Base-by-base conservation (phyloP, 2,329 filamentous ascomycete genomes). In the Phaeosphaeriaceae sp. region DNA sequence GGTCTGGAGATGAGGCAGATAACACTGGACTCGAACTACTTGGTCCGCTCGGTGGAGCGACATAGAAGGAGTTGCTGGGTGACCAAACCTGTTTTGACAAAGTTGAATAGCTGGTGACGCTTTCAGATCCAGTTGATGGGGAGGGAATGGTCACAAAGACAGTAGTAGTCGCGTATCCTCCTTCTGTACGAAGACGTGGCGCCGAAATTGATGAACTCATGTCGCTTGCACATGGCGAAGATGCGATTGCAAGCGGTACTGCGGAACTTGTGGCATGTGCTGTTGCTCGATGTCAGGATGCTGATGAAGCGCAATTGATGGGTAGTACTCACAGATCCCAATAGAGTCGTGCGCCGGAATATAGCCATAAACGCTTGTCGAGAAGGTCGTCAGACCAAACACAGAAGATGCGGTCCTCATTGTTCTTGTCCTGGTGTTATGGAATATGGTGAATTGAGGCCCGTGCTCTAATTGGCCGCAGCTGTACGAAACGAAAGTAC, bases 371-470 rank as follows among this genome's bases (percentile, higher is more conserved):
- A 36, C 31, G 13, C 31, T 11, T 3, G 31, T 13, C 31, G 31
- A 13, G 31, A 36, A 36, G 31, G 31, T 11, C 13, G 31, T 11
- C 7, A 36, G 13, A 36, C 6, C 31, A 5, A 15, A 67, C 19
- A 69, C n/a, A 10, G 60, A 60, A 4, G 48, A 53, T 53, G 36
- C 52, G 47, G 49, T 48, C 33, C 58, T 52, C 71, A 74, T 74
- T 15, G 13, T 66, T 55, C 52, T 74, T 15, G 13, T 66, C 53
- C 52, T 51, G 48, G 36, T 47, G 42, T 19, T 7, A 44, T 24
- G 47, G 36, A 54, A 56, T 58, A 15, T 51, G 46, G 21, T 27
- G 25, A 5, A 27, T 27, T 9, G 44, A 22, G n/a, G 36, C 25
- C 53, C 46, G 51, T 54, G 58, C 58, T 62, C 48, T 54, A 58